Evolutionary conservation across 139 green algal genomes (phyloP).

Genomic region (Bryopsis sp.): DNA sequence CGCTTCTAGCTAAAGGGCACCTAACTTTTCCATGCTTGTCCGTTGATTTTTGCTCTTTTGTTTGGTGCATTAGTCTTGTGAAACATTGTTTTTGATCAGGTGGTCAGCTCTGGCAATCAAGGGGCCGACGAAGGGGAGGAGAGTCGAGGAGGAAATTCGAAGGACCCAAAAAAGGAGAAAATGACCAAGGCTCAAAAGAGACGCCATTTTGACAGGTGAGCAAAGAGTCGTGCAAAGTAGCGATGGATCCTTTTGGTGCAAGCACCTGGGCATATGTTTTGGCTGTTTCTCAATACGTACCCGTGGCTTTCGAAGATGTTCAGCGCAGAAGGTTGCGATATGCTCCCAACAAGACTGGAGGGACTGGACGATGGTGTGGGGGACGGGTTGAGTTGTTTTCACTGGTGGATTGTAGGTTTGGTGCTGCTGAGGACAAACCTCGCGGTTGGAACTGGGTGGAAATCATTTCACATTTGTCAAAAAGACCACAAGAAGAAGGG

Average conservation of each 20-base stretch:
- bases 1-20: too few relatives aligned
- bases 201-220: conserved; percentile 5
- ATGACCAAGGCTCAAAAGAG: conserved; percentile 21
- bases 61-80: too few relatives aligned
- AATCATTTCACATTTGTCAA: conserved; percentile 16
- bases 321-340: too few relatives aligned
- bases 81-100: too few relatives aligned
- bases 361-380: too few relatives aligned
- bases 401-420: conserved; percentile 2
- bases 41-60: too few relatives aligned
- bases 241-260: too few relatives aligned
- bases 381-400: too few relatives aligned
- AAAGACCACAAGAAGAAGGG: neutral
- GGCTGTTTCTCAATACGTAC: too few relatives aligned
- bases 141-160: neutral
- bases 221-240: neutral
- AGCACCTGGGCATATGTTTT: too few relatives aligned
- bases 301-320: too few relatives aligned
- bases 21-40: too few relatives aligned
- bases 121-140: neutral
- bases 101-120: neutral
- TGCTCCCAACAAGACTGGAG: neutral
- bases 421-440: conserved; percentile 13
- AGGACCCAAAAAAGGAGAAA: conserved; percentile 11
- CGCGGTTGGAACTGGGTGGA: conserved; percentile 21